Evolutionary conservation across 805 yeast genomes (phyloP), one percentile per base, ranked within the genome.

Genomic region (Spathaspora passalidarum): DNA sequence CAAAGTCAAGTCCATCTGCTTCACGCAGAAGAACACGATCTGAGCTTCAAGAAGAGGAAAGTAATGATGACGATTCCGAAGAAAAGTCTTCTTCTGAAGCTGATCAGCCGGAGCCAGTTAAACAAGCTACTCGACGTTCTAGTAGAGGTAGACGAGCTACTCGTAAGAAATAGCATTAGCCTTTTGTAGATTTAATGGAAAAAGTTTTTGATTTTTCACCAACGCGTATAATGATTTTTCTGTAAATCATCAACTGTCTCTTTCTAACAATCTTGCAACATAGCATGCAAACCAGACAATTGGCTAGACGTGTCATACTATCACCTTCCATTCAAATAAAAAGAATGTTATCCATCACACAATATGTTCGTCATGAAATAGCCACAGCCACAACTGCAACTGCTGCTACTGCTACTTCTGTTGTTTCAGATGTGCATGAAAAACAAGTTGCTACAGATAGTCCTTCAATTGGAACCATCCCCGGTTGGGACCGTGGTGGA

Each of bases 401-500:
- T 25, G 13, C 8, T 7, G 29, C 13, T 25, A 4, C 29, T 25
- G 13, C 29, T 25, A 25, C 8, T 7, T n/a, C 29, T 4, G 29
- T 25, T 25, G 8, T n/a, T 4, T 25, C 29, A 4, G 8, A 7
- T 11, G 29, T 25, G 3, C 9, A 25, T 7, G 34, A 29, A n/a
- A 4, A 29, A 29, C 34, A 14, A 29, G 3, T 29, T 29, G 34
- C 16, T n/a, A 13, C 34, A 6, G 16, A 13, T 29, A 10, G 6
- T 13, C 38, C 32, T n/a, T 40, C 5, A 32, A 7, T 4, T 25
- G 29, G 13, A 10, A 29, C 34, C 14, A 14, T 29, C 16, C 16
- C 38, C 14, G 61, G 59, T 19, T 69, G 73, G 73, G 75, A 71
- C 46, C 55, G 74, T 23, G 76, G 76, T 37, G 75, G 73, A 9